Base-by-base conservation (phyloP, 1,284 basidiomycete species). In the Boletus holoroseus region DNA sequence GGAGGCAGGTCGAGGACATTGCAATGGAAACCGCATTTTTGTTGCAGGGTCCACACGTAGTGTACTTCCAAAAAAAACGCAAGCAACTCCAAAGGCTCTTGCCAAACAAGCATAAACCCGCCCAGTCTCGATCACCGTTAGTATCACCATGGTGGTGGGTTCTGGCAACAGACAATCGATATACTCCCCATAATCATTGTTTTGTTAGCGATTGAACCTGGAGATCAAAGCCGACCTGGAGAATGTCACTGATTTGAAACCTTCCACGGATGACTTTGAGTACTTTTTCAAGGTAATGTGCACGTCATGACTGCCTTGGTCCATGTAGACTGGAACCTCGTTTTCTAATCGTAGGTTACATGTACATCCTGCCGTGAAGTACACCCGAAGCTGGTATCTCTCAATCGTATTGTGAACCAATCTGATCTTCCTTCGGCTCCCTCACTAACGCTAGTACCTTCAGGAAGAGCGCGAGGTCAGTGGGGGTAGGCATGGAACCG, bases 141-240 rank as follows among this genome's bases (percentile, higher is more conserved):
- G n/a, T n/a, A 38, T 51, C 51, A 12, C 43, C 49, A 76, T 73
- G 73, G 74, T 77, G 56, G 75, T 74, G 55, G 67, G 73, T 71
- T 41, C 42, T 42, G 22, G 22, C 22, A 49, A 24, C 38, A 36
- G 28, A 41, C 38, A 24, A 37, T 37, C 27, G 3, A 34, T 15
- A 18, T 34, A 18, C n/a, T 20, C 44, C 9, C 32, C 24, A 41
- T 44, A 18, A 41, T 51, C 27, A 46, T 37, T 12, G 39, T 2
- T 43, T 47, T 35, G 31, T 31, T 28, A 81, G 79, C 73, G 73
- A 47, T 73, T 89, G 7, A 70, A 74, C 55, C 74, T 89, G 16
- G 84, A 81, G 37, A 86, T 88, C 64, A 82, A 83, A 68, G 88
- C 87, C 24, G 84, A 87, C 5, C 75, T 91, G 39, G 85, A 90